A percentile compares a stretch with the other conserved stretches of the same genome.
Conservation (phyloP, 306 rosid species). For the Hippophae tibetana region DNA sequence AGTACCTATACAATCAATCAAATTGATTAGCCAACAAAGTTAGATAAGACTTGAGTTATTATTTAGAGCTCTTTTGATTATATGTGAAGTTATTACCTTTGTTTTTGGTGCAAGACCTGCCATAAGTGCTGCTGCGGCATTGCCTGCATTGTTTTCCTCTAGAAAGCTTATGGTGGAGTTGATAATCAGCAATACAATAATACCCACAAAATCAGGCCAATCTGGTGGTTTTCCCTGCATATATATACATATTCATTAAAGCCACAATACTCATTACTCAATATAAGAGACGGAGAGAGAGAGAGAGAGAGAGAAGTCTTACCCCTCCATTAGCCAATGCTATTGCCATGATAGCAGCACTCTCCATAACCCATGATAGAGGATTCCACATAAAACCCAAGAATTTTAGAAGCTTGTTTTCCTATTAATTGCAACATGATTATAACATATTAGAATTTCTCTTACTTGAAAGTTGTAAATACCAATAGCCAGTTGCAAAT, state of each 20-base stretch:
- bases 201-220: slow-evolving; percentile 84
- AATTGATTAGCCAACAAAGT: not conserved
- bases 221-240: slow-evolving; percentile 73
- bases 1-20: slow-evolving; percentile 34
- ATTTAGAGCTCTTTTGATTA: not conserved
- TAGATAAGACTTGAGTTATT: not conserved
- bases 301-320: slow-evolving; percentile 7
- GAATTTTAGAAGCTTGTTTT: slow-evolving; percentile 60
- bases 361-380: slow-evolving; percentile 92
- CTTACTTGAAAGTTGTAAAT: not conserved
- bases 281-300: not conserved
- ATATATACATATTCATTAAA: slow-evolving; percentile 3
- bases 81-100: slow-evolving; percentile 29
- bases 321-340: slow-evolving; percentile 92
- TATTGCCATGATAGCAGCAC: slow-evolving; percentile 89
- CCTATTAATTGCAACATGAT: slow-evolving; percentile 34
- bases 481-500: no score
- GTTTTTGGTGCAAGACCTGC: slow-evolving; percentile 96
- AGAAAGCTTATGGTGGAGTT: slow-evolving; percentile 86
- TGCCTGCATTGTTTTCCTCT: slow-evolving; percentile 92
- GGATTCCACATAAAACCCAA: slow-evolving; percentile 98
- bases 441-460: not conserved
- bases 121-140: slow-evolving; percentile 92
- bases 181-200: slow-evolving; percentile 42
- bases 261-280: not conserved